These are phyloP conservation scores for Penicillium sp. DNA, from an alignment of 2,329 filamentous ascomycete genomes.

Conservation along the genomic window DNA sequence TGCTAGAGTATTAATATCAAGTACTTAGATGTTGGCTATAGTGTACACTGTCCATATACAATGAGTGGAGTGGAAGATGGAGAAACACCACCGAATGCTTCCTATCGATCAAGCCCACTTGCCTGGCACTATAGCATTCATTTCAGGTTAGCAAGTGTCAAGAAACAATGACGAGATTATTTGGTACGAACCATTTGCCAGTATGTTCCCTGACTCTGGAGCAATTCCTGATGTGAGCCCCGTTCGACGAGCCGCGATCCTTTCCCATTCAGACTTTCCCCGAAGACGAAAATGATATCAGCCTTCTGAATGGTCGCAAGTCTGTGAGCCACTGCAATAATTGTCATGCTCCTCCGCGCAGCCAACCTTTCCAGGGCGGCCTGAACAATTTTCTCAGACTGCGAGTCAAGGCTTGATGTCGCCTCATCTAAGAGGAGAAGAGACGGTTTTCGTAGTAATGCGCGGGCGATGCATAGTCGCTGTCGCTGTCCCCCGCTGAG, in stretches of 20 bases:
- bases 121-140: neutral
- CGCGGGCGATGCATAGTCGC: neutral
- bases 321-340: neutral
- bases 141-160: neutral
- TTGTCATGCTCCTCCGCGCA: neutral
- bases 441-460: neutral
- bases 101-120: neutral
- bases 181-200: neutral
- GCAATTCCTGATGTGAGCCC: neutral
- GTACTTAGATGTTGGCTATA: no score
- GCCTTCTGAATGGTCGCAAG: neutral
- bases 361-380: neutral
- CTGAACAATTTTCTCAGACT: neutral
- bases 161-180: neutral
- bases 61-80: neutral
- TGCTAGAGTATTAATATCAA: no score
- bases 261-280: neutral
- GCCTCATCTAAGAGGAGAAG: neutral
- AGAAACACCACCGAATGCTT: neutral
- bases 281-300: neutral
- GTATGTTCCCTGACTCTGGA: neutral
- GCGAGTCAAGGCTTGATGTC: neutral
- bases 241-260: neutral
- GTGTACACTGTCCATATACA: no score
- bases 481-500: neutral